Conservation (phyloP, 2,329 filamentous ascomycete genomes). For the Allantophomopsis cytisporea region DNA sequence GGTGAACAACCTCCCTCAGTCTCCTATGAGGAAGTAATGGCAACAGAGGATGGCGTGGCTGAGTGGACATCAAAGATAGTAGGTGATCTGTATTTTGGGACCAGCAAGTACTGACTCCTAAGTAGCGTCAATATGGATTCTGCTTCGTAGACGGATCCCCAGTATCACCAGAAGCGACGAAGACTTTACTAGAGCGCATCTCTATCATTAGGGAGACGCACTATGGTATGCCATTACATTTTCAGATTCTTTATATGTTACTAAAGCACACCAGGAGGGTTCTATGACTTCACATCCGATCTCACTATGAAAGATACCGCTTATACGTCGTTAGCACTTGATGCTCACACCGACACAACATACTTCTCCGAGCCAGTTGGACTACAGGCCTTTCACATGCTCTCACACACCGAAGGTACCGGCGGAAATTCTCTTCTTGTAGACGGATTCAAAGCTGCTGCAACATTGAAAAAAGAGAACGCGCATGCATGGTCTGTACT, state of each 20-base stretch:
- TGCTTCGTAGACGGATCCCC: slow-evolving; percentile 64
- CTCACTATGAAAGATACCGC: slow-evolving; percentile 80
- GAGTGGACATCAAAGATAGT: slow-evolving; percentile 53
- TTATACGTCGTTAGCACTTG: slow-evolving; percentile 75
- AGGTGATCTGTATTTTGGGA: slow-evolving; percentile 11
- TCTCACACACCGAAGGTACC: slow-evolving; percentile 57
- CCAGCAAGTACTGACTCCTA: slow-evolving; percentile 7
- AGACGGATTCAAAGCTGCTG: slow-evolving; percentile 70
- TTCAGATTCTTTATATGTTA: neutral
- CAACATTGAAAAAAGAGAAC: slow-evolving; percentile 38
- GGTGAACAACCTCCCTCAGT: slow-evolving; percentile 40
- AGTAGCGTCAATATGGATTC: slow-evolving; percentile 58
- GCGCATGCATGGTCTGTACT: slow-evolving; percentile 44
- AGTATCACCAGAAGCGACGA: slow-evolving; percentile 53
- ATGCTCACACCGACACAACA: slow-evolving; percentile 85
- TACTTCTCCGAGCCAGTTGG: slow-evolving; percentile 91
- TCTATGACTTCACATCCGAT: slow-evolving; percentile 83
- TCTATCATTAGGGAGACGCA: slow-evolving; percentile 82
- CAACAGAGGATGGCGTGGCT: slow-evolving; percentile 37
- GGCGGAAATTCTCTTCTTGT: slow-evolving; percentile 76
- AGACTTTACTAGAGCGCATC: slow-evolving; percentile 66
- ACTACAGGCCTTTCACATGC: slow-evolving; percentile 82
- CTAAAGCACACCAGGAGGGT: slow-evolving; percentile 31
- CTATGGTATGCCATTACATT: slow-evolving; percentile 58
- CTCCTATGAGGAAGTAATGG: slow-evolving; percentile 46